Conservation (phyloP, 345 rosid genomes). For the Passiflora organensis region DNA sequence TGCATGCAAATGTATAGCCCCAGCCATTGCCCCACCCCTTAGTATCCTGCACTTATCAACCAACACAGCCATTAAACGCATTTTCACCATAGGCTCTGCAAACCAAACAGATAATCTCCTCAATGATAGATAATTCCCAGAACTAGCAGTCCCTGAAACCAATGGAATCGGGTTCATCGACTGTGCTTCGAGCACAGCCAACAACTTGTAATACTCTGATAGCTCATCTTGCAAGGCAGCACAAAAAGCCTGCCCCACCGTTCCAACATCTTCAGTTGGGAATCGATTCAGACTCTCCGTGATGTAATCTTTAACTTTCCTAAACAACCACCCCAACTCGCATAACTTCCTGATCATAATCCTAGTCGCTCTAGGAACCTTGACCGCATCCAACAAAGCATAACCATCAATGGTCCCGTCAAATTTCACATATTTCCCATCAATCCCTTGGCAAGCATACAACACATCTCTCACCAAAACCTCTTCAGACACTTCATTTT, state of each 20-base stretch:
- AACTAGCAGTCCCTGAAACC: conserved; percentile 60
- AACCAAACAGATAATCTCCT: conserved; percentile 93
- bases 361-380: conserved; percentile 68
- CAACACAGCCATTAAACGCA: conserved; percentile 97
- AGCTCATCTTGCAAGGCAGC: conserved; percentile 94
- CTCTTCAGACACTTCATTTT: conserved; percentile 88
- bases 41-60: conserved; percentile 85
- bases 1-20: conserved; percentile 93
- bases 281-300: conserved; percentile 74
- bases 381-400: conserved; percentile 46
- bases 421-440: conserved; percentile 79
- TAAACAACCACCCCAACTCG: conserved; percentile 93
- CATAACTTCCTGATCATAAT: conserved; percentile 73
- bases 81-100: conserved; percentile 87
- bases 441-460: conserved; percentile 91
- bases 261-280: conserved; percentile 79
- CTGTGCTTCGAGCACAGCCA: conserved; percentile 87
- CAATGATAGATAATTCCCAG: conserved; percentile 67
- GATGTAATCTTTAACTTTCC: conserved; percentile 74
- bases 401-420: conserved; percentile 64
- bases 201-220: conserved; percentile 74
- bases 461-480: conserved; percentile 82
- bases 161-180: conserved; percentile 89
- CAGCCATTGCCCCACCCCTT: conserved; percentile 97
- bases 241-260: conserved; percentile 92